These are phyloP conservation scores for Olyra latifolia DNA, from an alignment of 176 grass and related monocot genomes.

Conservation along the genomic window DNA sequence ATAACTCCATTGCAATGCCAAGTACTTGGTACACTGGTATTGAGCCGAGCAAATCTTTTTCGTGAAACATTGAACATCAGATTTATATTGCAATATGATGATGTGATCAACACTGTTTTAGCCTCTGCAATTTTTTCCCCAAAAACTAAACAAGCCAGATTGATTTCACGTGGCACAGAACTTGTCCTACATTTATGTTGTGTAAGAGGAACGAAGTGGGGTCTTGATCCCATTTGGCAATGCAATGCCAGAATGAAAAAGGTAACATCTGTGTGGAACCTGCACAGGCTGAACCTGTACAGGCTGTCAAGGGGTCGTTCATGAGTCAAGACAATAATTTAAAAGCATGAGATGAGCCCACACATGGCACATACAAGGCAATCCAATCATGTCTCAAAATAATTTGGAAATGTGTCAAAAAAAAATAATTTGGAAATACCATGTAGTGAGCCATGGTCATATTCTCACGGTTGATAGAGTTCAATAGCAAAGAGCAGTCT, in stretches of 20 bases:
- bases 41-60: conserved; percentile 5
- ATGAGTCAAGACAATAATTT: conserved; percentile 9
- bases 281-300: conserved; percentile 22
- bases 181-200: conserved; percentile 20
- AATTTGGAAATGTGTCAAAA: not conserved
- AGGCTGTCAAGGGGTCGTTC: conserved; percentile 3
- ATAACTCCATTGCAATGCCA: not conserved
- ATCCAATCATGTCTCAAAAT: conserved; percentile 4
- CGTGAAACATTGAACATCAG: not conserved
- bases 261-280: conserved; percentile 1
- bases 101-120: not conserved
- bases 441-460: not conserved
- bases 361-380: conserved; percentile 13
- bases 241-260: conserved; percentile 27
- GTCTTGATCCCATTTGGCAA: conserved; percentile 5
- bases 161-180: conserved; percentile 21
- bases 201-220: conserved; percentile 16
- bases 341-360: conserved; percentile 10
- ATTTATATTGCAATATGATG: conserved; percentile 17
- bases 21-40: not conserved
- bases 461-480: not conserved
- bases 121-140: not conserved
- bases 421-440: not conserved
- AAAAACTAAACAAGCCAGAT: not conserved
- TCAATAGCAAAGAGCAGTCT: not conserved